A percentile compares a stretch with the other conserved stretches of the same genome.
Conservation (phyloP, 1,284 basidiomycete species). For the Rhodotorula sp. region DNA sequence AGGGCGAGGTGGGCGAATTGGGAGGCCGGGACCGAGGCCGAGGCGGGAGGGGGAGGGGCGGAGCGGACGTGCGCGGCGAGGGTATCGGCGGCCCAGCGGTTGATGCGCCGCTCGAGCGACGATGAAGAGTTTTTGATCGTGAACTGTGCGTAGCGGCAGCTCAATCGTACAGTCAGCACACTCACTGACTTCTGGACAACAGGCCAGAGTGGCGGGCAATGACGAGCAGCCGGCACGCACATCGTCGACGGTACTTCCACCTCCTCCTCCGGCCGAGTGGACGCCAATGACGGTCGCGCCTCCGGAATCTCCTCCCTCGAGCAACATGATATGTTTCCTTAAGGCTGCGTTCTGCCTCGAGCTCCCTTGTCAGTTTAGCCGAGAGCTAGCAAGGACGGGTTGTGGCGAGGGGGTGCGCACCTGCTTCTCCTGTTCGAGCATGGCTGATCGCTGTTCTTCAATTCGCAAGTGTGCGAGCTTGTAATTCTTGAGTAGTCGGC, state of each 20-base stretch:
- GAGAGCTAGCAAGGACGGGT: neutral
- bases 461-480: slow-evolving; percentile 80
- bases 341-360: slow-evolving; percentile 59
- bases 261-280: slow-evolving; percentile 32
- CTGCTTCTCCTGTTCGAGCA: slow-evolving; percentile 76
- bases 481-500: slow-evolving; percentile 51
- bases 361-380: neutral
- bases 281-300: slow-evolving; percentile 36
- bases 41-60: slow-evolving; percentile 44
- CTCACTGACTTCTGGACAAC: too few relatives aligned
- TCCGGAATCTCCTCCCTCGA: slow-evolving; percentile 60
- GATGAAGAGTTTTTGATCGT: slow-evolving; percentile 66
- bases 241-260: slow-evolving; percentile 38
- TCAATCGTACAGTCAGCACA: neutral
- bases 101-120: slow-evolving; percentile 70
- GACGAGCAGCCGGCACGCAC: slow-evolving; percentile 10
- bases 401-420: neutral
- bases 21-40: slow-evolving; percentile 1
- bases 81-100: slow-evolving; percentile 73
- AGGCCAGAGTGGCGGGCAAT: too few relatives aligned
- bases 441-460: slow-evolving; percentile 69
- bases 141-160: slow-evolving; percentile 58
- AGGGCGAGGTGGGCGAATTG: slow-evolving; percentile 32
- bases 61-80: slow-evolving; percentile 54
- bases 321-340: slow-evolving; percentile 63